These are phyloP conservation scores for Cucumis cinereus DNA, from an alignment of 306 rosid species.

Conservation along the genomic window DNA sequence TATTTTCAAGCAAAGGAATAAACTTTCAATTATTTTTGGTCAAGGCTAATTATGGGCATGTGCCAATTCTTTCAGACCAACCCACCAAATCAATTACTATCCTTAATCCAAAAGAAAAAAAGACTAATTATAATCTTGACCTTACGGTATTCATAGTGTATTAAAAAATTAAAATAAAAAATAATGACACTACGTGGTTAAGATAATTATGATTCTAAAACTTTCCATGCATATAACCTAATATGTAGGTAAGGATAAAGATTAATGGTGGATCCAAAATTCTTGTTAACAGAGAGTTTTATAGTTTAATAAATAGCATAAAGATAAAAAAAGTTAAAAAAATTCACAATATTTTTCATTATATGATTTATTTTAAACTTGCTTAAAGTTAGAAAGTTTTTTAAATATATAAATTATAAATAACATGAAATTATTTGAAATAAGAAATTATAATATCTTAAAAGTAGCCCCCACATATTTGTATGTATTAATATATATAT, in stretches of 20 bases:
- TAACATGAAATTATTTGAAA: not conserved
- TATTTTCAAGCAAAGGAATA: not conserved
- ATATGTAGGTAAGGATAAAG: too few relatives aligned
- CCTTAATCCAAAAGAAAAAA: too few relatives aligned
- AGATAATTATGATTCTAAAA: not conserved
- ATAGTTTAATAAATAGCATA: too few relatives aligned
- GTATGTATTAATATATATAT: not conserved
- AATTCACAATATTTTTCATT: too few relatives aligned
- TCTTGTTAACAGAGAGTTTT: too few relatives aligned
- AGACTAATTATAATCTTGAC: not conserved
- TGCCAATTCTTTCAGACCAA: not conserved
- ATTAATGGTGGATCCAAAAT: too few relatives aligned
- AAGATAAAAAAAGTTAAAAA: too few relatives aligned
- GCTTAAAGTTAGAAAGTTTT: too few relatives aligned
- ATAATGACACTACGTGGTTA: too few relatives aligned
- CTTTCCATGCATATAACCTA: not conserved
- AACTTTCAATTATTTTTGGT: not conserved
- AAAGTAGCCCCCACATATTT: not conserved
- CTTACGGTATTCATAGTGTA: not conserved
- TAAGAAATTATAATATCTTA: not conserved
- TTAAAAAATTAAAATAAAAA: not conserved
- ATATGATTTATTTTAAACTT: too few relatives aligned
- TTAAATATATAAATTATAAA: too few relatives aligned
- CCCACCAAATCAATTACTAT: not conserved
- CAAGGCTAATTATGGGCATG: not conserved